A percentile compares a stretch with the other conserved stretches of the same genome.
These are phyloP conservation scores for Triticum urartu DNA, from an alignment of 176 grass and related monocot species.

Conservation along the genomic window DNA sequence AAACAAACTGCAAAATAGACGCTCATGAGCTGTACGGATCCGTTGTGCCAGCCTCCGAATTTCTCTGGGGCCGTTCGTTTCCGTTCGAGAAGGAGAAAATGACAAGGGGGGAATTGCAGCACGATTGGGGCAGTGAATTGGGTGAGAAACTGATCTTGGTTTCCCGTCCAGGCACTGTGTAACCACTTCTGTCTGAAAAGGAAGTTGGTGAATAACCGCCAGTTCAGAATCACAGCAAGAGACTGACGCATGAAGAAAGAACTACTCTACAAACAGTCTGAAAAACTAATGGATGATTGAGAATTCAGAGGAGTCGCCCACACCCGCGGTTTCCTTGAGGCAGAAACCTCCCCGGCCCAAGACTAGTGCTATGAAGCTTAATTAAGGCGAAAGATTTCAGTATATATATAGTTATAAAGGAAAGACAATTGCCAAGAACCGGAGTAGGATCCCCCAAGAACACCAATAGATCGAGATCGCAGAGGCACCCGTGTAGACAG, in stretches of 20 bases:
- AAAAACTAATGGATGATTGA: not conserved
- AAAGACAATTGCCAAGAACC: not conserved
- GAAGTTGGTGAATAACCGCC: not conserved
- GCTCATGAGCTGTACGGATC: not conserved
- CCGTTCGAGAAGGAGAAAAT: not conserved
- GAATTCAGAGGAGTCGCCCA: not conserved
- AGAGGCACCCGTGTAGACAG: not conserved
- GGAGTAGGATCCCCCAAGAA: not conserved
- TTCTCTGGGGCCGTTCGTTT: not conserved
- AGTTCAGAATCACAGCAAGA: constrained; percentile 21
- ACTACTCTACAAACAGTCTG: no score
- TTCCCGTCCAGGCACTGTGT: not conserved
- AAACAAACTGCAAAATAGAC: not conserved
- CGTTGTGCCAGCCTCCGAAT: not conserved
- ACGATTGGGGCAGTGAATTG: not conserved
- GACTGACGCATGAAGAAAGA: not conserved
- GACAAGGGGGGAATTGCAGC: not conserved
- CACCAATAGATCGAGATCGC: not conserved
- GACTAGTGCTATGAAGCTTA: not conserved
- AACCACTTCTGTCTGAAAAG: not conserved
- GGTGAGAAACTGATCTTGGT: not conserved
- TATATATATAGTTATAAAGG: not conserved
- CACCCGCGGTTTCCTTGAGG: no score
- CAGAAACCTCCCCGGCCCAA: no score
- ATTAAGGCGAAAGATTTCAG: not conserved